Conservation (phyloP, 164 flowering plant genomes). For the Hamamelis virginiana region DNA sequence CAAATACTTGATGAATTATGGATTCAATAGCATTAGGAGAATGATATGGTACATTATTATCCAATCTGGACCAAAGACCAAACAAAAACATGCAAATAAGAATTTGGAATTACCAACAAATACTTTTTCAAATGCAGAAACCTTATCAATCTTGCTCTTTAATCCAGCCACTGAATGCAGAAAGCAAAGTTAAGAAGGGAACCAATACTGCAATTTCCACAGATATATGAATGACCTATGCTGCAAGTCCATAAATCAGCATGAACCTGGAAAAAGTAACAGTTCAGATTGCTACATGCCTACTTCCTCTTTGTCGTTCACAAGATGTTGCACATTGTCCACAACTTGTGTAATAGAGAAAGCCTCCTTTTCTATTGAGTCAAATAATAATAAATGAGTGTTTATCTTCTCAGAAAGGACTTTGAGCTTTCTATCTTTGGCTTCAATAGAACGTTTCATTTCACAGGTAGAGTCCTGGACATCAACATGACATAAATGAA, state of each 20-base stretch:
- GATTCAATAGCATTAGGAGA: too few species aligned
- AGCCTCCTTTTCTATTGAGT: conserved; percentile 62
- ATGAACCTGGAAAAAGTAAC: conserved; percentile 10
- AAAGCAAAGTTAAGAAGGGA: conserved; percentile 10
- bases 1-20: not conserved
- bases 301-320: conserved; percentile 55
- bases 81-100: not conserved
- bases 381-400: conserved; percentile 41
- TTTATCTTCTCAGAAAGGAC: conserved; percentile 49
- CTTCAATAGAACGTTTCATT: conserved; percentile 52
- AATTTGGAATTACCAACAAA: conserved; percentile 42
- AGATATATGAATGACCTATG: not conserved
- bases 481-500: conserved; percentile 4
- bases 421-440: conserved; percentile 41
- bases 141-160: conserved; percentile 47
- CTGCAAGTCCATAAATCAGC: not conserved
- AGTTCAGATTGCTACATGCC: conserved; percentile 40
- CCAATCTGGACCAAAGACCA: not conserved
- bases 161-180: conserved; percentile 41
- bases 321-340: conserved; percentile 39
- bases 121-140: conserved; percentile 33
- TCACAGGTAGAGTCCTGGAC: conserved; percentile 61
- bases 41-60: not conserved
- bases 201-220: not conserved
- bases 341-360: conserved; percentile 41